Evolutionary conservation across 2,329 filamentous ascomycete genomes (phyloP).

Genomic region (Fusarium udum): DNA sequence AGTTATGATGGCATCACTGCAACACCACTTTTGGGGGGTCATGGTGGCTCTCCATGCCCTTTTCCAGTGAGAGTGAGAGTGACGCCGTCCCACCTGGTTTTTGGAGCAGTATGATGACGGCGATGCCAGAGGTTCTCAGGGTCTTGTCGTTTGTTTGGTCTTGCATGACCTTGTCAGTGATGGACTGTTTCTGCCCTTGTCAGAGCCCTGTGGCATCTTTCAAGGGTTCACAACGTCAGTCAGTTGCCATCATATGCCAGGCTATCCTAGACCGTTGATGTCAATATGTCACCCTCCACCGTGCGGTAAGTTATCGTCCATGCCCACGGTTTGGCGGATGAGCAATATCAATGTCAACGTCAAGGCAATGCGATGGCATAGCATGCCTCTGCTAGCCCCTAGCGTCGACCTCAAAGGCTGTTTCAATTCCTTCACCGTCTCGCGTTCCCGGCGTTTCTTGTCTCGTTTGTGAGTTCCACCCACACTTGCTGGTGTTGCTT

Average conservation of each 20-base stretch:
- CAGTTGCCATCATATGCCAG: constrained; percentile 31
- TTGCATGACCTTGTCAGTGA: constrained; percentile 14
- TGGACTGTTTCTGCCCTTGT: constrained; percentile 15
- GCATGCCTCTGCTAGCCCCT: constrained; percentile 30
- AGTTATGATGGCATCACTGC: constrained; percentile 41
- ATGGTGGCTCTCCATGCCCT: constrained; percentile 24
- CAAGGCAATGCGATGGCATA: constrained; percentile 24
- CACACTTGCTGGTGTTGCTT: constrained; percentile 36
- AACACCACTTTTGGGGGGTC: constrained; percentile 35
- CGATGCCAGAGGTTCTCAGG: constrained; percentile 34
- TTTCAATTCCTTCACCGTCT: constrained; percentile 47
- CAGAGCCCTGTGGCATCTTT: constrained; percentile 34
- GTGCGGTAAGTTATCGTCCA: neutral
- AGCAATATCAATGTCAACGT: constrained; percentile 7
- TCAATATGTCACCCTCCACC: constrained; percentile 39
- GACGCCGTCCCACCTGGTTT: constrained; percentile 39
- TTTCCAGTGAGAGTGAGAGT: constrained; percentile 17
- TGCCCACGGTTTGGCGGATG: constrained; percentile 12
- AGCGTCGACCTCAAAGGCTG: constrained; percentile 36
- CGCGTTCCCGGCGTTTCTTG: constrained; percentile 44
- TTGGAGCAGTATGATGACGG: constrained; percentile 44
- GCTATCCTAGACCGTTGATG: constrained; percentile 40
- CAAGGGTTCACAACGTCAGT: constrained; percentile 42
- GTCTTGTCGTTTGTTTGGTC: constrained; percentile 34
- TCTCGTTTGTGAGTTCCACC: constrained; percentile 40